Evolutionary conservation across 176 grass and related monocot genomes (phyloP).

Genomic region (Triticum dicoccoides): DNA sequence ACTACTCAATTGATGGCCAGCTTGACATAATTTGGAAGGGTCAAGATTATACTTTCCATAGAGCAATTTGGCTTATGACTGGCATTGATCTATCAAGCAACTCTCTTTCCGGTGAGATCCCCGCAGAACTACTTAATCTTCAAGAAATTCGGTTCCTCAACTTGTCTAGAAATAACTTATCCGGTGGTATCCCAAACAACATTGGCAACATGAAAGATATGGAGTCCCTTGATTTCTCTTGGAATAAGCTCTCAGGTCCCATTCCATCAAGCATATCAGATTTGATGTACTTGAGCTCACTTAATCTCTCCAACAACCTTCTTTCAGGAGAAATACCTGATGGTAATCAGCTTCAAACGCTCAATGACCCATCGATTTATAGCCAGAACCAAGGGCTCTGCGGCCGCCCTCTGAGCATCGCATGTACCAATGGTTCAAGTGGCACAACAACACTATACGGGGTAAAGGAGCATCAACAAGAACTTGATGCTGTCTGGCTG

Average conservation of each 20-base stretch:
- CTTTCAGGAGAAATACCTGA: no score
- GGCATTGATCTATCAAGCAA: slow-evolving; percentile 34
- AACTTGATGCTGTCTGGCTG: neutral
- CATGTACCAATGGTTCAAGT: neutral
- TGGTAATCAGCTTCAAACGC: neutral
- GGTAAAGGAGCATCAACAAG: neutral
- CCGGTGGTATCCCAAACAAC: neutral
- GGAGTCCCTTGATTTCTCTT: slow-evolving; percentile 19
- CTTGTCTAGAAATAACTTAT: neutral
- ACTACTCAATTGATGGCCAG: neutral
- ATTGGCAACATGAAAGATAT: neutral
- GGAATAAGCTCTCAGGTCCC: slow-evolving; percentile 3
- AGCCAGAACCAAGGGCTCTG: neutral
- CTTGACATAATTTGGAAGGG: slow-evolving; percentile 20
- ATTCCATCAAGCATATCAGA: slow-evolving; percentile 20
- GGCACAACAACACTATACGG: neutral
- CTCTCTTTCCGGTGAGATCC: slow-evolving; percentile 6
- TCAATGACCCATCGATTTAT: neutral
- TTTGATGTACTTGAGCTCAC: neutral
- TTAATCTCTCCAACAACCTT: no score
- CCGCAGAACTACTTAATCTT: neutral
- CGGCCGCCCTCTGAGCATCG: neutral
- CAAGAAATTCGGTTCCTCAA: neutral
- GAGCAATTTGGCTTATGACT: neutral
- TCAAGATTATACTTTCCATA: neutral